These are phyloP conservation scores for Blastocystis sp. DNA, from an alignment of 352 stramenopile species.

Conservation along the genomic window DNA sequence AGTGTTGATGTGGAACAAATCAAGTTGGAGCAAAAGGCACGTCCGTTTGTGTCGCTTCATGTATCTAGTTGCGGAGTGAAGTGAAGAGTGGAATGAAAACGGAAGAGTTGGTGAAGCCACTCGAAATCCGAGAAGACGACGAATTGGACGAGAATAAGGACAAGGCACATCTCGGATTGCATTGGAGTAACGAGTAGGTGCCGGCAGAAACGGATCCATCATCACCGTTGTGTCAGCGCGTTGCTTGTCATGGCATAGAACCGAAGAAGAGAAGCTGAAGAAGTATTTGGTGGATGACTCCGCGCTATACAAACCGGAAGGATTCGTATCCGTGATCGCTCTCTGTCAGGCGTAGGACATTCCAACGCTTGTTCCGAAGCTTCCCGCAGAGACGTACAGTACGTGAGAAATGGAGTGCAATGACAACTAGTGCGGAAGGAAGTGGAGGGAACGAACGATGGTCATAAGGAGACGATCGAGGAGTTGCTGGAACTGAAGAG, in stretches of 20 bases:
- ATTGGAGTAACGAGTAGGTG: not conserved
- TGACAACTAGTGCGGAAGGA: constrained; percentile 14
- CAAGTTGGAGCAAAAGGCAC: constrained; percentile 23
- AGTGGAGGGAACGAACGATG: constrained; percentile 11
- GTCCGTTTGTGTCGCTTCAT: not conserved
- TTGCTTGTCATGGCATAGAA: constrained; percentile 9
- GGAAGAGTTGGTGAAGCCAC: constrained; percentile 27
- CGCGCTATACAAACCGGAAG: constrained; percentile 35
- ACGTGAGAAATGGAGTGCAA: not conserved
- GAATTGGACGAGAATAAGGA: not conserved
- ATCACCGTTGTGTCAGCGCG: not conserved
- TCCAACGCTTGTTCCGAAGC: constrained; percentile 16
- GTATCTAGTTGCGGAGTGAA: constrained; percentile 6
- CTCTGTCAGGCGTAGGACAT: not conserved
- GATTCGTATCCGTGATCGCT: constrained; percentile 14
- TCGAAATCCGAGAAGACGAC: not conserved
- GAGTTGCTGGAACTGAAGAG: constrained; percentile 46
- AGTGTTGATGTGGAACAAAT: constrained; percentile 37
- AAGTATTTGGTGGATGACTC: constrained; percentile 34
- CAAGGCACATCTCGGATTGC: not conserved
- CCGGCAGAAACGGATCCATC: not conserved
- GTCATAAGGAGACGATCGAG: constrained; percentile 63
- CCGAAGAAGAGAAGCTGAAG: constrained; percentile 20
- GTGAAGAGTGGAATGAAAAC: constrained; percentile 12
- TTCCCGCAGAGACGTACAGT: constrained; percentile 1